A percentile compares a stretch with the other conserved stretches of the same genome.
Conservation (phyloP, 345 rosid genomes). For the Erucastrum elatum region DNA sequence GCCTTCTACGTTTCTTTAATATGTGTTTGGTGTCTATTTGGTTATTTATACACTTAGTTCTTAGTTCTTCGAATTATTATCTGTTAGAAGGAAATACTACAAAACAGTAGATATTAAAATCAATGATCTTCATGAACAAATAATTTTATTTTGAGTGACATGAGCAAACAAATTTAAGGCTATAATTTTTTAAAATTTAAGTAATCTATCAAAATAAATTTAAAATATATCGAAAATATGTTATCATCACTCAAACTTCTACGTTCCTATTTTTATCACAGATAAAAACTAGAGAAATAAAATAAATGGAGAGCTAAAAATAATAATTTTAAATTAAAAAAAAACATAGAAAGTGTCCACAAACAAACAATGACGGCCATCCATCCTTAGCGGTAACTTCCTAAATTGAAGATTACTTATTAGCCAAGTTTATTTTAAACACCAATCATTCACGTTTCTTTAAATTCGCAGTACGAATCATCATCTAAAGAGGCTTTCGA, state of each 20-base stretch:
- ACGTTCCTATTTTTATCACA: conserved; percentile 13
- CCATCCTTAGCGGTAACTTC: conserved; percentile 33
- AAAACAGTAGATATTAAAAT: background rate
- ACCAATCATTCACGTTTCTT: background rate
- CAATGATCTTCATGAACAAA: background rate
- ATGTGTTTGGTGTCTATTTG: too few relatives aligned
- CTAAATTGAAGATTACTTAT: conserved; percentile 24
- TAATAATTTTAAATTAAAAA: background rate
- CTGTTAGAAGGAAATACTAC: background rate
- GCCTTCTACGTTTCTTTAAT: too few relatives aligned
- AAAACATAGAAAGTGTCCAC: conserved; percentile 27
- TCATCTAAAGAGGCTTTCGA: conserved; percentile 31
- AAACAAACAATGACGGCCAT: conserved; percentile 30
- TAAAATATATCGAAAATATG: background rate
- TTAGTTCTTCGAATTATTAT: background rate
- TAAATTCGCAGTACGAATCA: conserved; percentile 27
- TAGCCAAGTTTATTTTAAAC: conserved; percentile 32
- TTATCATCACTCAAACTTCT: background rate
- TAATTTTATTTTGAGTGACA: background rate
- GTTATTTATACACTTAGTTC: too few relatives aligned
- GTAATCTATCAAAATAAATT: background rate
- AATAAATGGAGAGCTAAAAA: conserved; percentile 12
- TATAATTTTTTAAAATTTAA: background rate
- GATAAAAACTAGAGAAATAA: conserved; percentile 19
- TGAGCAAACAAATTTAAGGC: background rate